Base-by-base conservation (phyloP, 371 early-diverging fungal genomes). In the Batkoa obscura region DNA sequence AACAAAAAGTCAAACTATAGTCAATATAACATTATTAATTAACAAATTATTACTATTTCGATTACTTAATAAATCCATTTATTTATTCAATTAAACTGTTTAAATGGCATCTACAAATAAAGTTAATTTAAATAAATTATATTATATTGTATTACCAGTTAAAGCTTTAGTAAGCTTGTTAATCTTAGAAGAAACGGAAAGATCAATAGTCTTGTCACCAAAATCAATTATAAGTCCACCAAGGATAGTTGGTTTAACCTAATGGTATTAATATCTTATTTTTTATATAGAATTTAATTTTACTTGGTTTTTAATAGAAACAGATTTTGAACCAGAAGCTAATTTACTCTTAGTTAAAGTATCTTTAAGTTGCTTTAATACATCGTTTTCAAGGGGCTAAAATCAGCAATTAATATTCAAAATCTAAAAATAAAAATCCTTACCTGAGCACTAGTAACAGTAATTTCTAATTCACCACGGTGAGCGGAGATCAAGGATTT, bases 191-290 rank as follows among this genome's bases (percentile, higher is more conserved):
- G 93, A 80, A 59, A 92, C 92, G 39, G 94, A 92, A 73, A 96
- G 79, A 70, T 96, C 97, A 66, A 96, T 90, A 66, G 94, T 93
- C 76, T 89, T 88, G 73, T 93, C 97, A 62, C 97, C 95, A 67
- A 94, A 74, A 70, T 94, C 95, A 55, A 96, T 85, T 64, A 94
- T 74, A 67, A 96, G 75, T 64, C 97, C 97, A 66, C 97, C 97
- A 55, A 94, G 72, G 66, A 96, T 88, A 66, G 79, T 71, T 58
- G 93, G 83, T 77, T 94, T 88, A 70, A 88, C 74, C 80, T 80
- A 59, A 0, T 23, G 43, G 8, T 31, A 9, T 6, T 33, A 5
- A 31, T 17, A 31, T 50, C 13, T 31, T 2, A n/a, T 41, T 52
- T 43, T 17, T 30, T 10, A 42, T 6, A 15, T 31, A 2, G 53